Evolutionary conservation across 2,329 filamentous ascomycete genomes (phyloP), one percentile per base, ranked within the genome.

Genomic region (Spiromastix sp.): DNA sequence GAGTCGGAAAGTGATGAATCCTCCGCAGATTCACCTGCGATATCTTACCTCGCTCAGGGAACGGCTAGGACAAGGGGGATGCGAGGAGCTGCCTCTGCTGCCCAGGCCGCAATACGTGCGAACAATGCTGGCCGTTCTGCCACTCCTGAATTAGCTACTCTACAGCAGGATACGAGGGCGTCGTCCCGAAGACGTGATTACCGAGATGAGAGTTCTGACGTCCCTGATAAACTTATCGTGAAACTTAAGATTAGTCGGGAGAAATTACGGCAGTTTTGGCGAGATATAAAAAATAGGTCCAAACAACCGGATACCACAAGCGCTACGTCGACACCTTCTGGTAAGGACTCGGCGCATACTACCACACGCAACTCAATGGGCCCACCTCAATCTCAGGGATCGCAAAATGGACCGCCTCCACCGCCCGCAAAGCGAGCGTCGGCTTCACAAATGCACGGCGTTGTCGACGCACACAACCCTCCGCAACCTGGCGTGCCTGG

Each of bases 1-100:
- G 89, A 91, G 1, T 85, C 89, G 32, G 86, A 94, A 18, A 93
- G 85, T 53, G 89, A 95, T 38, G 85, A 93, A 39, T 93, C 85
- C 1, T 77, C 72, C 1, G 77, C 81, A 12, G 87, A 93, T 40
- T 94, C 87, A n/a, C 86, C 86, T 2, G 82, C 81, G 2, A 72
- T 81, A 25, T 77, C 81, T 5, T 75, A 82, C 43, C 63, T 86
- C 30, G 51, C 60, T 32, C 68, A 68, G 45, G 85, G 85, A 30
- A 94, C 87, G 2, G 80, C 86, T 24, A 75, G 89, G 43, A 94
- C 86, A 6, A 75, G 89, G 55, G 81, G 81, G 32, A 86, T 95
- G 74, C 79, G 89, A 38, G 86, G 85, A 35, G 89, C 89, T 11
- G 89, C 89, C 11, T 80, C 79, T 17, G 82, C 81, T 28, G 89